Conservation (phyloP, 2,329 filamentous ascomycete species). For the Clonostachys solani region DNA sequence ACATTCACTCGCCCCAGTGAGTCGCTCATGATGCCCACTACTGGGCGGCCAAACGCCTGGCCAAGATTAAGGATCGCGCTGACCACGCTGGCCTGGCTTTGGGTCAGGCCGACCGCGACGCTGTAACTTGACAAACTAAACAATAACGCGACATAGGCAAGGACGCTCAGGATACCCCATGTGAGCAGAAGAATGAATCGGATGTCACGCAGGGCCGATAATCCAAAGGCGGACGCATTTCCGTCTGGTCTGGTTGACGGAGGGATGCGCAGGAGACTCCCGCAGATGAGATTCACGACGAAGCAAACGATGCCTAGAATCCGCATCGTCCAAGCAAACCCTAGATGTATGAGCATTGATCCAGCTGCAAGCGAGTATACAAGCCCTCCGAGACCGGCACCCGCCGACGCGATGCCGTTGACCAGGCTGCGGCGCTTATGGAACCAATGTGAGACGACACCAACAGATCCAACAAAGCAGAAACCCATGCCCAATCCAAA, state of each 20-base stretch:
- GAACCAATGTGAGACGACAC: conserved; percentile 60
- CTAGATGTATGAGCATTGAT: conserved; percentile 49
- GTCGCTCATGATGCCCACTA: conserved; percentile 60
- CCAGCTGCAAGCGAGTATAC: conserved; percentile 13
- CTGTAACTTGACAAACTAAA: conserved; percentile 63
- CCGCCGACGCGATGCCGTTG: conserved; percentile 50
- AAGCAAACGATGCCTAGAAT: conserved; percentile 42
- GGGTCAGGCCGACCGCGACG: conserved; percentile 49
- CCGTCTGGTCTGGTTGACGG: not conserved
- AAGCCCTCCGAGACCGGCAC: conserved; percentile 35
- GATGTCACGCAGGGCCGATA: conserved; percentile 22
- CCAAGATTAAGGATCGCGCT: conserved; percentile 60
- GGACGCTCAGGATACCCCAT: conserved; percentile 57
- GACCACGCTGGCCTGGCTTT: conserved; percentile 55
- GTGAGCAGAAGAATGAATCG: conserved; percentile 52
- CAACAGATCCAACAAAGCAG: conserved; percentile 49
- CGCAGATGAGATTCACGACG: conserved; percentile 49
- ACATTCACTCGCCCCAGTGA: conserved; percentile 59
- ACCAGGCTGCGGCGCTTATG: conserved; percentile 48
- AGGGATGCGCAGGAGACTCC: conserved; percentile 51
- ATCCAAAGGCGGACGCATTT: conserved; percentile 3
- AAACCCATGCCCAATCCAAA: conserved; percentile 61
- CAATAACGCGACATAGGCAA: conserved; percentile 61
- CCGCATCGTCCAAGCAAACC: conserved; percentile 52
- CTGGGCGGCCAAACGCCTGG: conserved; percentile 52